Conservation (phyloP, 2,329 filamentous ascomycete genomes). For the Clarireedia sp. region DNA sequence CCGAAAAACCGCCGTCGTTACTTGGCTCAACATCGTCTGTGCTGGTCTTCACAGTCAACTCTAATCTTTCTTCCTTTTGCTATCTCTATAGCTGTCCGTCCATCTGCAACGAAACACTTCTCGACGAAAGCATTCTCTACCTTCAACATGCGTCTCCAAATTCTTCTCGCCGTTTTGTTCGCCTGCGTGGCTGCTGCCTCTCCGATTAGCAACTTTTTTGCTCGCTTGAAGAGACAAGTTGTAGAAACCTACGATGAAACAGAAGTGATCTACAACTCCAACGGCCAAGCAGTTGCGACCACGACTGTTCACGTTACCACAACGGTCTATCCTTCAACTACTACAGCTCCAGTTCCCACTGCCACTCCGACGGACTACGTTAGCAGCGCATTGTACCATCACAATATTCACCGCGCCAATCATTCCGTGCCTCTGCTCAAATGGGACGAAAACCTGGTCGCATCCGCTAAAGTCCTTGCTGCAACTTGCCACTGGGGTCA, state of each 20-base stretch:
- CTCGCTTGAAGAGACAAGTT: not conserved
- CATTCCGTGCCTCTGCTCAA: constrained; percentile 6
- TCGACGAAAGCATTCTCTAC: not conserved
- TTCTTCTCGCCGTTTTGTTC: constrained; percentile 1
- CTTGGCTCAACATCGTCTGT: not conserved
- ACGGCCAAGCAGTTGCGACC: constrained; percentile 4
- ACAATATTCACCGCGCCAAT: constrained; percentile 10
- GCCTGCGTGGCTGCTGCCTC: constrained; percentile 5
- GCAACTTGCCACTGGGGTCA: constrained; percentile 11
- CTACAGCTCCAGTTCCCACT: constrained; percentile 5
- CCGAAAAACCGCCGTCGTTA: not conserved
- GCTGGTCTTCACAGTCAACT: not conserved
- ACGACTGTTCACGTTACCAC: constrained; percentile 5
- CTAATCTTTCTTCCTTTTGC: not conserved
- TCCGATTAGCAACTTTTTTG: not conserved
- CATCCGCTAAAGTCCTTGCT: constrained; percentile 9
- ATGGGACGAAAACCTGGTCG: constrained; percentile 6
- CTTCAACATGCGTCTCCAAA: constrained; percentile 6
- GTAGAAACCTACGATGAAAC: constrained; percentile 8
- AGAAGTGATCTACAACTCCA: constrained; percentile 2
- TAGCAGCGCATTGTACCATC: constrained; percentile 8
- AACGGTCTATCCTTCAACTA: constrained; percentile 8
- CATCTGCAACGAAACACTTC: not conserved
- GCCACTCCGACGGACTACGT: constrained; percentile 9
- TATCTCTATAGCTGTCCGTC: not conserved